phyloP scores from a whole-genome alignment of 106 monocot species.

The Vanilla planifolia region DNA sequence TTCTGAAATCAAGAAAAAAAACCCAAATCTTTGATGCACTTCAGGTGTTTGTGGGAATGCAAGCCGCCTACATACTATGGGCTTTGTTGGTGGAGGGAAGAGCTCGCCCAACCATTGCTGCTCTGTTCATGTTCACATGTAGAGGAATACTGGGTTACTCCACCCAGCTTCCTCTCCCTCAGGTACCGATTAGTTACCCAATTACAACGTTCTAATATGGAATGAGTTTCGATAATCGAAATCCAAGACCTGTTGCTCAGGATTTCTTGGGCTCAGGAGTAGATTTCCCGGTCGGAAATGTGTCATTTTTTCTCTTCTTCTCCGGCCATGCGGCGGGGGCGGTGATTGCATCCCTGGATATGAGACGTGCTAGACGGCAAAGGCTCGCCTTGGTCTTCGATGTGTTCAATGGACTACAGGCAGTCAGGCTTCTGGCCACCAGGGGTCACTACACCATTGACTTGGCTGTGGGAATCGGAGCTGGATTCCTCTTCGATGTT shows the following conservation, averaged over 20 bases:
- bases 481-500: constrained; percentile 67
- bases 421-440: constrained; percentile 61
- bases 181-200: no score
- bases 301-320: constrained; percentile 98
- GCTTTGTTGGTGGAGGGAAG: constrained; percentile 55
- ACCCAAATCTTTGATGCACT: no score
- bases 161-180: constrained; percentile 88
- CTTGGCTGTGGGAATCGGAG: constrained; percentile 67
- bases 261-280: constrained; percentile 76
- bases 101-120: constrained; percentile 54
- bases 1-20: neutral
- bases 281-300: constrained; percentile 95
- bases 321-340: constrained; percentile 89
- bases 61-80: constrained; percentile 72
- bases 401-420: constrained; percentile 60
- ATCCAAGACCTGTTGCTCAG: neutral
- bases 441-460: constrained; percentile 98
- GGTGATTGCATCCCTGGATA: constrained; percentile 82
- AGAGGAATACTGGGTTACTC: constrained; percentile 80
- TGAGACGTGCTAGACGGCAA: constrained; percentile 51
- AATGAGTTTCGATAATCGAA: no score
- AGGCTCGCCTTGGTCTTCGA: constrained; percentile 56
- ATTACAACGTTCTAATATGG: no score
- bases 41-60: constrained; percentile 85
- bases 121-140: constrained; percentile 89